Evolutionary conservation across 805 yeast genomes (phyloP), one percentile per base, ranked within the genome.

Genomic region (Kurtzmaniella cleridarum): DNA sequence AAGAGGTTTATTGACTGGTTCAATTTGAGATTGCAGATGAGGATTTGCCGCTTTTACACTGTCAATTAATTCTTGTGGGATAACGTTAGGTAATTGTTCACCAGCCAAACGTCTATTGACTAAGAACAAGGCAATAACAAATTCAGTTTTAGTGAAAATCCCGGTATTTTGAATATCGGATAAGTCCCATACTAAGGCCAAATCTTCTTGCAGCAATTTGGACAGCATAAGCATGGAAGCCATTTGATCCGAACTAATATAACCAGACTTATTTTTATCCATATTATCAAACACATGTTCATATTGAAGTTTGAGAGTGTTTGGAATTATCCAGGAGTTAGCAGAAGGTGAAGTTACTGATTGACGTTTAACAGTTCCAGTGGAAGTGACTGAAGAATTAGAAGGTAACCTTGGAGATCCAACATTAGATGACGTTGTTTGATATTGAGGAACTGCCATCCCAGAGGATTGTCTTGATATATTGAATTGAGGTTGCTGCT

Each of bases 151-250:
- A 35, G 86, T 73, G 54, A 93, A 88, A 31, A 74, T 74, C 18
- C 96, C 97, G 32, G 85, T 78, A 59, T 88, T 88, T 48, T 86
- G 84, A 45, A 88, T 74, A 58, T 93, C 97, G 8, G 98, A 79
- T 49, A 93, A 71, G 62, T 93, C 98, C 99, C 99, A 93, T 32
- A 91, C 80, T 17, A 78, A 66, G 1, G 98, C 98, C 45, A 93
- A 73, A 15, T 78, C 80, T 37, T 86, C 90, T 53, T 90, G 96
- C 37, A 81, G 75, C 43, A 93, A 75, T 45, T 86, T 84, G 2
- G 98, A 91, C 8, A 93, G 84, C 72, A 87, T 80, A 50, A 93
- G 76, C 57, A 90, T 88, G 6, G 84, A 81, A 5, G 95, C 98
- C 33, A 93, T 88, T 47, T 87, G 87, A 42, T 73, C 78, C 2